Percentiles rank a stretch among this genome's conserved stretches.
phyloP scores from a whole-genome alignment of 768 basidiomycete genomes.

The Podaxis sp. region DNA sequence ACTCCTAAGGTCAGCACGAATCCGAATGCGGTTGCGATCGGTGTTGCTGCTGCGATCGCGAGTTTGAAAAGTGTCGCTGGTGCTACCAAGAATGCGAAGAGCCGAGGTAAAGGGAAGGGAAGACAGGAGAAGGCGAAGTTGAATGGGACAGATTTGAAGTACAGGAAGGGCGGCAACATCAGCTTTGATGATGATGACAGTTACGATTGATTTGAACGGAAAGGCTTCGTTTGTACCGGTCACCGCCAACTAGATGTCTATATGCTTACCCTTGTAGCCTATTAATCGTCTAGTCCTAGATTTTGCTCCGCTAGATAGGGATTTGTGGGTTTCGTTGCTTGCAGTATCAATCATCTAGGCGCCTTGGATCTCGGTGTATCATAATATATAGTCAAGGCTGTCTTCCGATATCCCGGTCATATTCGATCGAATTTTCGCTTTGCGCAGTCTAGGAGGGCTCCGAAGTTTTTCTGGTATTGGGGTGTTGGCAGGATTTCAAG shows the following conservation, averaged over 20 bases:
- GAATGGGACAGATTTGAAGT: neutral
- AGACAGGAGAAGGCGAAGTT: constrained; percentile 6
- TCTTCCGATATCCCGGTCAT: too few species aligned
- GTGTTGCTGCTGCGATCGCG: neutral
- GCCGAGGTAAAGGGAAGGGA: constrained; percentile 7
- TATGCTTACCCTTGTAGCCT: neutral
- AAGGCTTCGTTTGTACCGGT: neutral
- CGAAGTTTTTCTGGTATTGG: too few species aligned
- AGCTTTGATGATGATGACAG: neutral
- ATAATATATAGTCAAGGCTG: neutral
- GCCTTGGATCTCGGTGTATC: neutral
- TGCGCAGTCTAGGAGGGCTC: too few species aligned
- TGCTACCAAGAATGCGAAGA: neutral
- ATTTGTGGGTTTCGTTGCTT: neutral
- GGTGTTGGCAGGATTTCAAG: too few species aligned
- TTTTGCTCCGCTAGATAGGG: neutral
- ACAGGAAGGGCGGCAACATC: neutral
- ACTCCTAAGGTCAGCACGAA: constrained; percentile 3
- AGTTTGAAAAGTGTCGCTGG: constrained; percentile 4
- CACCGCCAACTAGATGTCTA: neutral
- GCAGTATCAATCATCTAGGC: neutral
- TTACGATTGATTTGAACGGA: neutral
- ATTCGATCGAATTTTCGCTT: too few species aligned
- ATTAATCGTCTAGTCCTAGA: neutral
- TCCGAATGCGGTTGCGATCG: constrained; percentile 1